Evolutionary conservation across 2,329 filamentous ascomycete species (phyloP).

Genomic region (Arachnopeziza araneosa): DNA sequence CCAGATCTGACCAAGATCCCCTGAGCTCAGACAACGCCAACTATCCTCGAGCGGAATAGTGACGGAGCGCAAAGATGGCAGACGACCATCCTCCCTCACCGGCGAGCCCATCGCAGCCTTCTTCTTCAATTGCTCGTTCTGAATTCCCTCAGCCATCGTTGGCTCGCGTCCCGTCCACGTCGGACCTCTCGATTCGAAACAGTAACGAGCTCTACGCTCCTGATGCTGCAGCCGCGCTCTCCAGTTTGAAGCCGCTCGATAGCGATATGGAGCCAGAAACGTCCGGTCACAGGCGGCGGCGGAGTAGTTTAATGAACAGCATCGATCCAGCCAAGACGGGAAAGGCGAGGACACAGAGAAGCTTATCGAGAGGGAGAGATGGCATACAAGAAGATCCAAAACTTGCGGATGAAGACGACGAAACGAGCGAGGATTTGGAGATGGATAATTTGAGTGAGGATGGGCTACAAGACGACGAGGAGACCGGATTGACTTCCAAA

Average conservation of each 20-base stretch:
- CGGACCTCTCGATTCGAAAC: constrained; percentile 10
- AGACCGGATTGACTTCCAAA: constrained; percentile 74
- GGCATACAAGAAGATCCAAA: constrained; percentile 19
- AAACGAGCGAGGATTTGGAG: constrained; percentile 47
- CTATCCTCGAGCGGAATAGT: neutral
- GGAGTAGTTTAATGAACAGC: constrained; percentile 28
- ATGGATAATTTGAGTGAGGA: constrained; percentile 57
- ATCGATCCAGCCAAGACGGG: constrained; percentile 9
- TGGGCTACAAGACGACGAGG: constrained; percentile 78
- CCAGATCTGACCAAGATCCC: neutral
- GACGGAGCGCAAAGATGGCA: neutral
- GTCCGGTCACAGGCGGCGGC: constrained; percentile 29
- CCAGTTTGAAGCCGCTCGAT: constrained; percentile 15
- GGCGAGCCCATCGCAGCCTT: neutral
- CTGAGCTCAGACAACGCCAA: neutral
- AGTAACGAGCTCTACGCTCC: constrained; percentile 16
- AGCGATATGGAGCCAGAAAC: constrained; percentile 21
- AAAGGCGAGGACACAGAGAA: constrained; percentile 11
- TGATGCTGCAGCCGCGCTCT: constrained; percentile 21
- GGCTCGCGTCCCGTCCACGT: constrained; percentile 11
- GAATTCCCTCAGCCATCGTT: neutral
- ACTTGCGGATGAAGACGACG: constrained; percentile 24
- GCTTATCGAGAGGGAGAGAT: constrained; percentile 12
- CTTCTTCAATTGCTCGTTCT: neutral
- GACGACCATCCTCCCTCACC: neutral